These are phyloP conservation scores for Starmerella ratchasimensis DNA, from an alignment of 805 yeast genomes.

Conservation along the genomic window DNA sequence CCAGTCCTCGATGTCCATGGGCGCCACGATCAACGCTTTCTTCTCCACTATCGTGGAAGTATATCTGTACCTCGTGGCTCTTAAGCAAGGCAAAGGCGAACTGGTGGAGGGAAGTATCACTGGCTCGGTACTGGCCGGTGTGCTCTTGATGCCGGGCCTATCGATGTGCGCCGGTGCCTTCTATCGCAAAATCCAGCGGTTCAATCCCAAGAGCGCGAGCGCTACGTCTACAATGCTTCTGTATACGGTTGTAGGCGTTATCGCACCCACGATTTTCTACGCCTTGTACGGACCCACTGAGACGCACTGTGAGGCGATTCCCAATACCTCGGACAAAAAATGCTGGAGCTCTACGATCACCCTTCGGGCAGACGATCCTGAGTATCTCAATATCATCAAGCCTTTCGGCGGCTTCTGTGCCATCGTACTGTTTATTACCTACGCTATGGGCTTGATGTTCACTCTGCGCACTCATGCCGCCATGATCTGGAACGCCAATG, in stretches of 20 bases:
- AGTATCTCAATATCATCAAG: constrained; percentile 54
- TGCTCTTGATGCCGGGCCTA: constrained; percentile 76
- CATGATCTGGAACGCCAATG: constrained; percentile 67
- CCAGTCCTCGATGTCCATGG: constrained; percentile 96
- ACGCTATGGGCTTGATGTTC: constrained; percentile 78
- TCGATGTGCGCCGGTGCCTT: constrained; percentile 98
- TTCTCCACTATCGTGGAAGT: constrained; percentile 93
- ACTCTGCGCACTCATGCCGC: constrained; percentile 95
- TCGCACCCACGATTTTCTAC: constrained; percentile 81
- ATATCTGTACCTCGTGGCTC: constrained; percentile 80
- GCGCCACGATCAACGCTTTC: constrained; percentile 95
- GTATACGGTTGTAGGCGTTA: constrained; percentile 78
- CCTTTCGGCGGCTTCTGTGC: constrained; percentile 81
- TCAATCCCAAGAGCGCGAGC: constrained; percentile 93
- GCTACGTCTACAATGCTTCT: constrained; percentile 92
- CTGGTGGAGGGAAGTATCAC: constrained; percentile 92
- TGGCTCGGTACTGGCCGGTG: constrained; percentile 89
- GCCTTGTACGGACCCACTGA: constrained; percentile 83
- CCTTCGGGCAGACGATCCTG: constrained; percentile 43
- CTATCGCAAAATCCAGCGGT: constrained; percentile 81
- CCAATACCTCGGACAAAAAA: not conserved
- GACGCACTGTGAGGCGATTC: constrained; percentile 38
- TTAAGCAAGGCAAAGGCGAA: constrained; percentile 69
- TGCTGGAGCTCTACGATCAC: constrained; percentile 63
- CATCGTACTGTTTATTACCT: constrained; percentile 63